Conservation (phyloP, 1,284 basidiomycete species). For the Ceratobasidium sp. region DNA sequence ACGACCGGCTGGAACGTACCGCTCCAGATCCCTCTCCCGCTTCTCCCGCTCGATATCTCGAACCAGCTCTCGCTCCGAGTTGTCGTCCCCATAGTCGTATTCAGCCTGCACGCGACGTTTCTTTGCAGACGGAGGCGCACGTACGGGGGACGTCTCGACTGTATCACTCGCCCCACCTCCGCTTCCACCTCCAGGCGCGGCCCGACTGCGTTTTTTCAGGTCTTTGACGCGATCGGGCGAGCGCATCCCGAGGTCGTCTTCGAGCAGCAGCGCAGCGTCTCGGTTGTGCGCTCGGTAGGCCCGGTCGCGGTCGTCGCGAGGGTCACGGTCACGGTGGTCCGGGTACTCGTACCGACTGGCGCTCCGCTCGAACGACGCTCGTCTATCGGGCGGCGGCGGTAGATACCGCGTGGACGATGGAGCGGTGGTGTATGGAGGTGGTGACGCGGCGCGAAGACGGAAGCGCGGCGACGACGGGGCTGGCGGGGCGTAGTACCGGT, state of each 20-base stretch:
- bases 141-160: slow-evolving; percentile 13
- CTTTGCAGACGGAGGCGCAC: slow-evolving; percentile 26
- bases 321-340: neutral
- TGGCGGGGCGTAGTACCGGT: neutral
- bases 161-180: neutral
- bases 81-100: neutral
- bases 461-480: slow-evolving; percentile 31
- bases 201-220: slow-evolving; percentile 36
- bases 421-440: slow-evolving; percentile 10
- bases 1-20: neutral
- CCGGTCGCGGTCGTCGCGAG: slow-evolving; percentile 17
- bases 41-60: neutral
- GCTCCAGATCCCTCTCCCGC: neutral
- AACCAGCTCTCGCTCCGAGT: neutral
- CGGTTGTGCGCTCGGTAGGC: slow-evolving; percentile 36
- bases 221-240: slow-evolving; percentile 39
- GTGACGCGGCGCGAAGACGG: slow-evolving; percentile 38
- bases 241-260: slow-evolving; percentile 42
- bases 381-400: slow-evolving; percentile 18
- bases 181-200: neutral
- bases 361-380: slow-evolving; percentile 11
- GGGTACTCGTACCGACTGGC: neutral
- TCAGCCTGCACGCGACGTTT: slow-evolving; percentile 27
- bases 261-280: slow-evolving; percentile 39
- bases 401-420: slow-evolving; percentile 10